Percentiles rank a stretch among this genome's conserved stretches.
These are phyloP conservation scores for Cucurbita maxima DNA, from an alignment of 306 rosid genomes.

Conservation along the genomic window DNA sequence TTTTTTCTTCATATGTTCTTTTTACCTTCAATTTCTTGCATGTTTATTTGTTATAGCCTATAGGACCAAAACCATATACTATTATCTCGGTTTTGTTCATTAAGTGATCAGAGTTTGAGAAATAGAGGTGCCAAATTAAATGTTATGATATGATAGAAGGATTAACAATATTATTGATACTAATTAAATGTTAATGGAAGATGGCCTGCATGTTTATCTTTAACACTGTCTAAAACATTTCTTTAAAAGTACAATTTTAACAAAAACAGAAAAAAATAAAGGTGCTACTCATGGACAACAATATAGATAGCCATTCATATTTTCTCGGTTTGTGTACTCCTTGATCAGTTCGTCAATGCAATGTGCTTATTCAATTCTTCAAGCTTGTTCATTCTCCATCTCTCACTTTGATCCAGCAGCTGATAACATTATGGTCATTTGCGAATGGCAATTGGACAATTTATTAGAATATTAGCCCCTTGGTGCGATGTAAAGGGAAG, in stretches of 20 bases:
- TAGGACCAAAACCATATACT: background rate
- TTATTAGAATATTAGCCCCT: background rate
- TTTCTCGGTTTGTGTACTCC: too few species aligned
- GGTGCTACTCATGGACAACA: background rate
- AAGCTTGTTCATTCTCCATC: constrained; percentile 58
- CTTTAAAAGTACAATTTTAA: background rate
- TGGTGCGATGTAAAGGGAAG: too few species aligned
- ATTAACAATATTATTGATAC: background rate
- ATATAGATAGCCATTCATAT: too few species aligned
- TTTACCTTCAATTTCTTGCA: background rate
- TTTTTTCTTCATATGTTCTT: background rate
- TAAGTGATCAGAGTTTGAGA: background rate
- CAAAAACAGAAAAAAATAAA: background rate
- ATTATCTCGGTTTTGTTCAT: background rate
- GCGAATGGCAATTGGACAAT: background rate
- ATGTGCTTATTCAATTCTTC: constrained; percentile 63
- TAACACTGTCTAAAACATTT: background rate
- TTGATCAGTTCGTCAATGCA: constrained; percentile 12
- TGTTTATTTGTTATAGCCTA: background rate
- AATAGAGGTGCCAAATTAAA: background rate
- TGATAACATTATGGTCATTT: constrained; percentile 15
- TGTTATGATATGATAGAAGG: too few species aligned
- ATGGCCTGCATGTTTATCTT: background rate
- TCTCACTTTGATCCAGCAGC: constrained; percentile 72
- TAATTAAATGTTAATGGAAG: background rate